Conservation (phyloP, 1,139 yeast genomes). For the Scheffersomyces illinoinensis region DNA sequence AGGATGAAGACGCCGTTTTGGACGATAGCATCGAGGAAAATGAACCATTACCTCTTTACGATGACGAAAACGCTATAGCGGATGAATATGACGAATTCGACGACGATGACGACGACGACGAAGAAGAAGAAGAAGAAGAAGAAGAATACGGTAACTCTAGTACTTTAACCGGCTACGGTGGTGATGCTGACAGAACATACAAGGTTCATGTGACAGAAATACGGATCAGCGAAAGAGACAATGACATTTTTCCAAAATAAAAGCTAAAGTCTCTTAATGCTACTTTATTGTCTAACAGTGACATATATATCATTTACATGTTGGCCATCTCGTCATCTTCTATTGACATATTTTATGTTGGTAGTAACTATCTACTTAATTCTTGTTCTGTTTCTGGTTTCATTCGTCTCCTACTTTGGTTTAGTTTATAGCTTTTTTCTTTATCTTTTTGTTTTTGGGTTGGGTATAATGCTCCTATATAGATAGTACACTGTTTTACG, state of each 20-base stretch:
- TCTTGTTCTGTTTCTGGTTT: neutral
- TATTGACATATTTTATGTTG: neutral
- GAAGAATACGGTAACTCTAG: constrained; percentile 16
- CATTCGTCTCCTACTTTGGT: neutral
- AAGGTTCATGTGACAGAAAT: constrained; percentile 57
- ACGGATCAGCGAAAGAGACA: constrained; percentile 39
- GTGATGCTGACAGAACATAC: constrained; percentile 30
- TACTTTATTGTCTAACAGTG: neutral
- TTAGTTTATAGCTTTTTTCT: neutral
- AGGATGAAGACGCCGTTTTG: constrained; percentile 5
- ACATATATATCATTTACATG: too few species aligned
- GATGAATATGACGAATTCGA: constrained; percentile 13
- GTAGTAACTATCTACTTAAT: neutral
- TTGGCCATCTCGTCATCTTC: neutral
- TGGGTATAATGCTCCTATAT: neutral
- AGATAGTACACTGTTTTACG: neutral
- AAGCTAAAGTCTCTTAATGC: neutral
- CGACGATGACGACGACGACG: constrained; percentile 6
- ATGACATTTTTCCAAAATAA: constrained; percentile 14
- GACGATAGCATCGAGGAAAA: constrained; percentile 10
- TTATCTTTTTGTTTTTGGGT: neutral
- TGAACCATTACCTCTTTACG: constrained; percentile 8
- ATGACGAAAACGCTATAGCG: constrained; percentile 12
- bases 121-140: constrained; percentile 9
- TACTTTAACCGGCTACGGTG: constrained; percentile 22